Base-by-base conservation (phyloP, 1,139 yeast genomes). In the Zygosaccharomyces pseudobailii region DNA sequence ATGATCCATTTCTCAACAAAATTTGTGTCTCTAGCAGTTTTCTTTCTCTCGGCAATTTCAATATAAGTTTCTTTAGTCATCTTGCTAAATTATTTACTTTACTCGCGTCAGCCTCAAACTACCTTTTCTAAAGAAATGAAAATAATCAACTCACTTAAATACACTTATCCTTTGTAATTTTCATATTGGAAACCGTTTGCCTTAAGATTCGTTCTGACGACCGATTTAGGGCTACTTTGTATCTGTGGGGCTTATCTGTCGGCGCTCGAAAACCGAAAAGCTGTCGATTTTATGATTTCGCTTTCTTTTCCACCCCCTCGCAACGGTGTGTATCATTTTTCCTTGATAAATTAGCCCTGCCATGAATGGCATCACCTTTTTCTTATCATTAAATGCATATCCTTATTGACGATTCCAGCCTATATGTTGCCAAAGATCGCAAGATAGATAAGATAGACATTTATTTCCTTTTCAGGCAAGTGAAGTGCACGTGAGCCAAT, bases 1-100 rank as follows among this genome's bases (percentile, higher is more conserved):
- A 72, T 58, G 32, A 72, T 52, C 78, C 78, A 74, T 48, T 73
- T 71, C 5, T 63, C 54, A 35, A 65, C 59, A 58, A 73, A 69
- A 41, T 67, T 65, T 6, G 66, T 53, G 50, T 74, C 68, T 59
- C 78, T 66, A 37, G 58, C 59, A 5, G 63, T 62, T 13, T 62
- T 55, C 51, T 73, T 74, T 47, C 63, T 59, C 6, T 63, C 62
- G 6, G 75, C 75, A 28, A 71, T 70, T 20, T 66, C 68, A 47
- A 62, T 57, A 55, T 69, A 61, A 13, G 32, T 32, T 25, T 30
- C 35, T 22, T 9, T 35, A 20, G 51, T 48, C 49, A 67, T 43
- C 32, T 23, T 64, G 2, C 17, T 13, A 1, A 13, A 13, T 13
- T 1, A 13, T 1, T 13, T 13, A 2, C 17, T 13, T 13, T 13